These are phyloP conservation scores for Phaffia tasmanica DNA, from an alignment of 768 basidiomycete genomes.

Conservation along the genomic window DNA sequence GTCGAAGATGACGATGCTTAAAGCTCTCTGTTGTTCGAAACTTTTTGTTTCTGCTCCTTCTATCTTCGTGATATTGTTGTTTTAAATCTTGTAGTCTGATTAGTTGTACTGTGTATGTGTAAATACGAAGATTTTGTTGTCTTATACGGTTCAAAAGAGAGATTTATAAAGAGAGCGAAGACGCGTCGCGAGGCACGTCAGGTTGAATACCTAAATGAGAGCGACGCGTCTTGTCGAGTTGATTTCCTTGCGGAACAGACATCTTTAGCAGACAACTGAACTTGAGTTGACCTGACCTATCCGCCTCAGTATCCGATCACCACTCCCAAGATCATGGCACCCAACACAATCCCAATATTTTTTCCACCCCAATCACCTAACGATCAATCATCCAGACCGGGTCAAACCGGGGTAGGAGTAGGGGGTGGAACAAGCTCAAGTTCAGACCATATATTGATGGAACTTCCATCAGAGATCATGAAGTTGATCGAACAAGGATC, in stretches of 20 bases:
- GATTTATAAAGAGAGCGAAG: not conserved
- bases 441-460: conserved; percentile 30
- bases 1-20: conserved; percentile 27
- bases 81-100: no score
- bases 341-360: conserved; percentile 6
- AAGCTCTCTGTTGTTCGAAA: not conserved
- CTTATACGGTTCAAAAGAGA: no score
- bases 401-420: no score
- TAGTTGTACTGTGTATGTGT: no score
- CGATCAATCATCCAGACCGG: not conserved
- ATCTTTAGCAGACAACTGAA: no score
- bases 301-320: not conserved
- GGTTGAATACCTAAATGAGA: not conserved
- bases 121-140: not conserved
- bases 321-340: not conserved
- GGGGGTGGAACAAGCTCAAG: no score
- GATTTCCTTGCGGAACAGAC: no score
- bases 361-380: conserved; percentile 3
- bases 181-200: conserved; percentile 16
- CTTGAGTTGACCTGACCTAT: not conserved
- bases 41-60: not conserved
- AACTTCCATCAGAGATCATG: conserved; percentile 35
- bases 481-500: conserved; percentile 32
- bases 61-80: no score
- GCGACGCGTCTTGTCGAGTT: not conserved